A percentile compares a stretch with the other conserved stretches of the same genome.
Conservation (phyloP, 164 flowering plant species). For the Santalum album region DNA sequence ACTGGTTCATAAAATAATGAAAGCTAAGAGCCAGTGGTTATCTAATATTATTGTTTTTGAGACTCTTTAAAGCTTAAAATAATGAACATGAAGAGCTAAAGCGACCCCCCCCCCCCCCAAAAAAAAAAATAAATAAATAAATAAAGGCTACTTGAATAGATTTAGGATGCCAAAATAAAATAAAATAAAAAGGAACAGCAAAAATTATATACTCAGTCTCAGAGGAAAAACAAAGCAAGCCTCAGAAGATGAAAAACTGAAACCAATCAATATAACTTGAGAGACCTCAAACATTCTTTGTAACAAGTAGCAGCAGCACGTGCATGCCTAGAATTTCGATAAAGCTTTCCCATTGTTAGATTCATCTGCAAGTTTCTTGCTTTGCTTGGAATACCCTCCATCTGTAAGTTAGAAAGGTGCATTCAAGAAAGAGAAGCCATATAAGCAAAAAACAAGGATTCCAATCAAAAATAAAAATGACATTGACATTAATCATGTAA, state of each 20-base stretch:
- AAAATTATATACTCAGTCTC: too few species aligned
- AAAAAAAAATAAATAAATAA: too few species aligned
- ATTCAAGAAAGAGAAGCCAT: not conserved
- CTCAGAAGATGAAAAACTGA: not conserved
- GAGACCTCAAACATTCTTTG: constrained; percentile 88
- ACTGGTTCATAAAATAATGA: too few species aligned
- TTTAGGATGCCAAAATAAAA: too few species aligned
- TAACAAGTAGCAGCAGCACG: constrained; percentile 74
- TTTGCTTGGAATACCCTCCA: constrained; percentile 91
- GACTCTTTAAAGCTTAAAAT: not conserved
- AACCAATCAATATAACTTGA: not conserved
- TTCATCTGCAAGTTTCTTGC: constrained; percentile 80
- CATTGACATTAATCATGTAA: not conserved
- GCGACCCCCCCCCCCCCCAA: not conserved
- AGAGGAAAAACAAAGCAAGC: too few species aligned
- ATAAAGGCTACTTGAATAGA: too few species aligned
- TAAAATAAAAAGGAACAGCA: too few species aligned
- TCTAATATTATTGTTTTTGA: too few species aligned
- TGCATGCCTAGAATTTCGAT: constrained; percentile 56
- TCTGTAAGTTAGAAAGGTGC: constrained; percentile 30
- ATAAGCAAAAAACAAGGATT: too few species aligned
- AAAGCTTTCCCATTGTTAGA: constrained; percentile 81
- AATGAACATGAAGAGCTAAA: not conserved
- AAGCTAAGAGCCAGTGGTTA: too few species aligned
- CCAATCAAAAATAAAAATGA: not conserved